A percentile compares a stretch with the other conserved stretches of the same genome.
phyloP scores from a whole-genome alignment of 2,329 filamentous ascomycete genomes.

The Calonectria hongkongensis region DNA sequence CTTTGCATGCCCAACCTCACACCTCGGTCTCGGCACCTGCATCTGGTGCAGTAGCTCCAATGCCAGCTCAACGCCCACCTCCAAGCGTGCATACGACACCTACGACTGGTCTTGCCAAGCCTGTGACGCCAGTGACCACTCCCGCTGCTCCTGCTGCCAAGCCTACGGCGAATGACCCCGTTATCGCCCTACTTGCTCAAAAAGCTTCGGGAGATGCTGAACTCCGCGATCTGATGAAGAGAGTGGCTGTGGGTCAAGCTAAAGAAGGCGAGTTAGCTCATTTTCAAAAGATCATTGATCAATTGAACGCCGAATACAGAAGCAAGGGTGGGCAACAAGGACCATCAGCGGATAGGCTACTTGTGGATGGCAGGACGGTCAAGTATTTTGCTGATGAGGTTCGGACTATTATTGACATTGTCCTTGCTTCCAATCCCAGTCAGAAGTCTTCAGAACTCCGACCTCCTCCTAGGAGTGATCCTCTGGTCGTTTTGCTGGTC shows the following conservation, averaged over 20 bases:
- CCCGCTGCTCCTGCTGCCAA: constrained; percentile 49
- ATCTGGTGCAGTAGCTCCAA: constrained; percentile 46
- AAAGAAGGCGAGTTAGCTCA: constrained; percentile 81
- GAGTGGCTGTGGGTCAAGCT: constrained; percentile 85
- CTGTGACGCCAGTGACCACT: constrained; percentile 43
- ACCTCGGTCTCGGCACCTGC: constrained; percentile 37
- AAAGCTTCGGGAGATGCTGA: constrained; percentile 83
- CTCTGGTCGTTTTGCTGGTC: constrained; percentile 73
- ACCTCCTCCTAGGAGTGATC: constrained; percentile 73
- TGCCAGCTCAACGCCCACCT: constrained; percentile 51
- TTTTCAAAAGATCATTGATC: constrained; percentile 88
- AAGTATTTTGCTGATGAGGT: constrained; percentile 77
- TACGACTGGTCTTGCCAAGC: constrained; percentile 43
- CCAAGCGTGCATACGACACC: constrained; percentile 45
- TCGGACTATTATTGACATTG: constrained; percentile 74
- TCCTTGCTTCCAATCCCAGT: constrained; percentile 74
- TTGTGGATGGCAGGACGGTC: constrained; percentile 74
- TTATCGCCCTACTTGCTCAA: constrained; percentile 87
- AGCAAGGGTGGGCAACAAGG: constrained; percentile 70
- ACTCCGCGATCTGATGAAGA: constrained; percentile 87
- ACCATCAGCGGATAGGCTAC: constrained; percentile 72
- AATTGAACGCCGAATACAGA: constrained; percentile 79
- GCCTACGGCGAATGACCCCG: constrained; percentile 76
- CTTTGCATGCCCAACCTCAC: constrained; percentile 47
- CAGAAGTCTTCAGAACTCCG: constrained; percentile 73